Conservation (phyloP, 306 rosid species). For the Cucurbita moschata region DNA sequence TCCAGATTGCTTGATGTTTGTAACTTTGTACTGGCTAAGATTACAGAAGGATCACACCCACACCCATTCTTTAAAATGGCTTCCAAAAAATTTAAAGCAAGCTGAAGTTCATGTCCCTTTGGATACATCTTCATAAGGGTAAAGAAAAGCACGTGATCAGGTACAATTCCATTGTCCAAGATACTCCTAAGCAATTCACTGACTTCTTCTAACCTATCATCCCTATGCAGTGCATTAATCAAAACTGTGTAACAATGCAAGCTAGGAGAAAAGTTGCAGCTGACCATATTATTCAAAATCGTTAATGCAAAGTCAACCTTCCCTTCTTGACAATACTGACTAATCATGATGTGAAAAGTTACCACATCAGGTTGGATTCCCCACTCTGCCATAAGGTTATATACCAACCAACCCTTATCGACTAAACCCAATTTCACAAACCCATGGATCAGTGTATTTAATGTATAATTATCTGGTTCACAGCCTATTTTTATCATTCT, state of each 20-base stretch:
- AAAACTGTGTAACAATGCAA: constrained; percentile 28
- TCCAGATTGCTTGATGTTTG: not conserved
- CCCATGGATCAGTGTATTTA: constrained; percentile 28
- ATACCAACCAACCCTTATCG: constrained; percentile 27
- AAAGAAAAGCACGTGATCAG: constrained; percentile 34
- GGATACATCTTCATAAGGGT: constrained; percentile 17
- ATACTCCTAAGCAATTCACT: constrained; percentile 15
- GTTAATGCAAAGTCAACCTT: constrained; percentile 17
- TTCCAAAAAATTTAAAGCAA: constrained; percentile 19
- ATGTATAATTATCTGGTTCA: constrained; percentile 23
- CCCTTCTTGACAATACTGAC: constrained; percentile 17
- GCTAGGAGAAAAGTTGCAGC: constrained; percentile 15
- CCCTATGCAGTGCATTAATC: constrained; percentile 20
- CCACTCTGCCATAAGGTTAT: constrained; percentile 27
- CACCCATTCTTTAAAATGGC: constrained; percentile 27
- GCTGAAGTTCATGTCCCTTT: constrained; percentile 16
- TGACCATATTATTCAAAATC: constrained; percentile 18
- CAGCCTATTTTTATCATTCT: constrained; percentile 30
- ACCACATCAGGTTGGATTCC: constrained; percentile 23
- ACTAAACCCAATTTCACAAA: constrained; percentile 18
- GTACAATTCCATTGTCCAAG: constrained; percentile 20
- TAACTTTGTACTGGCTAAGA: constrained; percentile 4
- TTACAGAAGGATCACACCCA: constrained; percentile 17
- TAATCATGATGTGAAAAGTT: constrained; percentile 26
- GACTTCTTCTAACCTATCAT: constrained; percentile 13